Conservation (phyloP, 108 stramenopile genomes). For the Stephanodiscus minutulus region DNA sequence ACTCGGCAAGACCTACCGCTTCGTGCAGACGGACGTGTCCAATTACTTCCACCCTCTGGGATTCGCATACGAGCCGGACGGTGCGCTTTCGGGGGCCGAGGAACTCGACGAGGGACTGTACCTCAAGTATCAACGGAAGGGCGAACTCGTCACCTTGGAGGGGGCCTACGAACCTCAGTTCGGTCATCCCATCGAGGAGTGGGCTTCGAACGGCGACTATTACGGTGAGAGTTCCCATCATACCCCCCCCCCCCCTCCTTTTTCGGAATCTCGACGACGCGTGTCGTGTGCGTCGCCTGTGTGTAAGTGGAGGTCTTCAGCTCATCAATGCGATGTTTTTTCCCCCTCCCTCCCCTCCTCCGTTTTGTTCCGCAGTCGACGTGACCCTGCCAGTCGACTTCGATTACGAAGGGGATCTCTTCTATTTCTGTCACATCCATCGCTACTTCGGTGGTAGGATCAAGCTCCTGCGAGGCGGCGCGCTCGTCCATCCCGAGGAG, state of each 20-base stretch:
- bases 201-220: constrained; percentile 60
- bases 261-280: no score
- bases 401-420: constrained; percentile 65
- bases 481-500: constrained; percentile 15
- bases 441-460: constrained; percentile 68
- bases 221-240: constrained; percentile 1
- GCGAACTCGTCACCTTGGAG: constrained; percentile 77
- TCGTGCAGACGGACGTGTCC: constrained; percentile 58
- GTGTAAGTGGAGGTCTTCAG: no score
- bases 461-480: constrained; percentile 61
- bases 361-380: no score
- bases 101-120: constrained; percentile 66
- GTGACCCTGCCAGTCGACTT: constrained; percentile 56
- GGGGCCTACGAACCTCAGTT: constrained; percentile 72
- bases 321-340: no score
- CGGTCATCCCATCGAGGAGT: constrained; percentile 71
- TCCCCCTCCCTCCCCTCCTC: no score
- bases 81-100: constrained; percentile 70
- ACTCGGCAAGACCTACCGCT: constrained; percentile 75
- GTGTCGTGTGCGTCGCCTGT: no score
- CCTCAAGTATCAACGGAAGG: constrained; percentile 66
- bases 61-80: constrained; percentile 87
- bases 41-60: constrained; percentile 86
- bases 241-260: no score
- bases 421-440: constrained; percentile 92